phyloP scores from a whole-genome alignment of 192 early-diverging fungal species.

The Phlyctochytrium bullatum region DNA sequence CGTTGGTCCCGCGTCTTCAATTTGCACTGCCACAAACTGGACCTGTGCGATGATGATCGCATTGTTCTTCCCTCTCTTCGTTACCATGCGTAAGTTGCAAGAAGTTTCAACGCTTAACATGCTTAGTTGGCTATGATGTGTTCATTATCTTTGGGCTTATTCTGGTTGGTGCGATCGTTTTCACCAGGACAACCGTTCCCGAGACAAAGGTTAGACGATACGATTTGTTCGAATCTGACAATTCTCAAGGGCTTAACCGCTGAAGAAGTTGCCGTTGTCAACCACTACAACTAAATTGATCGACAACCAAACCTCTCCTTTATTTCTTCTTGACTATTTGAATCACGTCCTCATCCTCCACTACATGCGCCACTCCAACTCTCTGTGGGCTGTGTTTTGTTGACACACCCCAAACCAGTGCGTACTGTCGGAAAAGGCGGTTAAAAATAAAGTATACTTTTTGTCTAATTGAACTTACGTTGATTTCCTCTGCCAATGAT shows the following conservation, averaged over 20 bases:
- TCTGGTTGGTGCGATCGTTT: constrained; percentile 62
- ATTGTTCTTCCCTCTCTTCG: constrained; percentile 59
- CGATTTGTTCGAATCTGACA: too few species aligned
- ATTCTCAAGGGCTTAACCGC: constrained; percentile 68
- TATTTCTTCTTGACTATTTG: constrained; percentile 50
- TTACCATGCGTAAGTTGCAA: constrained; percentile 30
- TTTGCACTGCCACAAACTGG: constrained; percentile 78
- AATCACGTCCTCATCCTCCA: constrained; percentile 93
- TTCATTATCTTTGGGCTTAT: constrained; percentile 70
- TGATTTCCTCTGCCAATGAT: constrained; percentile 81
- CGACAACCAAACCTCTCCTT: constrained; percentile 3
- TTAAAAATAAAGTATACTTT: too few species aligned
- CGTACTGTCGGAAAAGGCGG: constrained; percentile 53
- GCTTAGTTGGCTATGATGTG: constrained; percentile 44
- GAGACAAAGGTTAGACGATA: constrained; percentile 62
- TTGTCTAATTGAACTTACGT: too few species aligned
- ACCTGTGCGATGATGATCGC: constrained; percentile 59
- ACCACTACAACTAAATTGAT: constrained; percentile 1
- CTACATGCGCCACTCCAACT: constrained; percentile 75
- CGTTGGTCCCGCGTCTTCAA: constrained; percentile 63
- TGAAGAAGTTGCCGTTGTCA: constrained; percentile 57
- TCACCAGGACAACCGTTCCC: constrained; percentile 70
- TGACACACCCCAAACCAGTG: constrained; percentile 93
- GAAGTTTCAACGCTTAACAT: background rate
- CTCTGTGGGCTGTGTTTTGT: constrained; percentile 97